Conservation (phyloP, 140 eudicot species). For the Bidens hawaiensis region DNA sequence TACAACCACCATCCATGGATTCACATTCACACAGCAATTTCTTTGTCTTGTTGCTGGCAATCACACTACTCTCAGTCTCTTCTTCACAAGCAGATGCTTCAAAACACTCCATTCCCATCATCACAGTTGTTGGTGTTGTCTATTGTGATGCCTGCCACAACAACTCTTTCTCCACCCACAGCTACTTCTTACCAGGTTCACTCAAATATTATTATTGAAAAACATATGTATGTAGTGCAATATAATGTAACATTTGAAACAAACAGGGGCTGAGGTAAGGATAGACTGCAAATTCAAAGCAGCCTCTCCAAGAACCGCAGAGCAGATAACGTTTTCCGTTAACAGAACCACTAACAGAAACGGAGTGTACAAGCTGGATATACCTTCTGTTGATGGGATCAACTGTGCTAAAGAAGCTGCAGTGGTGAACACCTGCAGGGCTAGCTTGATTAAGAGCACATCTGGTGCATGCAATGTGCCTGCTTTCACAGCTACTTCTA, state of each 20-base stretch:
- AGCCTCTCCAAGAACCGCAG: constrained; percentile 62
- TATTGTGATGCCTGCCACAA: constrained; percentile 87
- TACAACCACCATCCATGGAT: constrained; percentile 22
- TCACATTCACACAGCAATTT: constrained; percentile 7
- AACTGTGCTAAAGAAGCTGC: constrained; percentile 67
- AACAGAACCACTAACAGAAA: constrained; percentile 76
- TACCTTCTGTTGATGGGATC: constrained; percentile 83
- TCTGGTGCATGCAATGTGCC: constrained; percentile 63
- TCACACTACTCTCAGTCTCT: constrained; percentile 21
- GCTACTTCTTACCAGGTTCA: constrained; percentile 94
- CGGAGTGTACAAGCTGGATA: constrained; percentile 72
- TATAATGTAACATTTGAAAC: not conserved
- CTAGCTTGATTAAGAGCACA: constrained; percentile 47
- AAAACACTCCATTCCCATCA: constrained; percentile 50
- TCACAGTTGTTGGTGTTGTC: constrained; percentile 85
- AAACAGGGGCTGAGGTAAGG: constrained; percentile 75
- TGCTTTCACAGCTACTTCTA: constrained; percentile 55
- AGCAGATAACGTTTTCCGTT: constrained; percentile 68
- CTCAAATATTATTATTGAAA: too few relatives aligned
- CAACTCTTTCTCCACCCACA: constrained; percentile 77
- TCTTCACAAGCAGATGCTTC: constrained; percentile 32
- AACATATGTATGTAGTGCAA: not conserved
- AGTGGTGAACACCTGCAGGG: constrained; percentile 59
- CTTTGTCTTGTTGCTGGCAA: constrained; percentile 11
- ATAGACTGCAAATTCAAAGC: constrained; percentile 81